Base-by-base conservation (phyloP, 305 asterid genomes). In the Rubia balearica region DNA sequence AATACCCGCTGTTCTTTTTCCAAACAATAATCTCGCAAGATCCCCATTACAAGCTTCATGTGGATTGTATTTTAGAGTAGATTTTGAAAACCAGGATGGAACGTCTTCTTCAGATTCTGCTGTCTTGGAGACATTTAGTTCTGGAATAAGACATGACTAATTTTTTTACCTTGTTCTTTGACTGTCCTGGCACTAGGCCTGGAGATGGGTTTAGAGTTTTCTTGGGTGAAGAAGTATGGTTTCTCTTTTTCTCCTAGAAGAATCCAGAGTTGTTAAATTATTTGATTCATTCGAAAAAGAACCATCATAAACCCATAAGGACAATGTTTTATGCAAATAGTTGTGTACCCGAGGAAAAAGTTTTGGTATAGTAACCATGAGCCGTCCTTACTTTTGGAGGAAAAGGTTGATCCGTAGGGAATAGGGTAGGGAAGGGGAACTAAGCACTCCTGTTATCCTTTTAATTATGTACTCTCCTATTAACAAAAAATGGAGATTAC, bases 251-350 rank as follows among this genome's bases (percentile, higher is more conserved):
- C 2, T 3, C 19, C 51, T 40, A 38, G 16, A 19, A 40, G 69
- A 42, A 42, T 42, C 36, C 33, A 41, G n/a, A 9, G 19, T 17
- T 42, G 16, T 5, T 7, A 3, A 42, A 12, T 41, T 12, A 21
- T 65, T 0, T 6, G 11, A 6, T 45, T 62, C 53, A 61, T 61
- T 56, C 51, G 3, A 2, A 14, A 62, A 62, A 7, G 38, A 46
- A 24, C 17, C 36, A 71, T 59, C 64, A 19, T 22, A 11, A 11
- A 36, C 49, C 43, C 16, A 21, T 6, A 21, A 9, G 63, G 21
- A 21, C 33, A 8, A 51, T 14, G 43, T 38, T 72, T 72, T 72
- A 19, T 49, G 41, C 36, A 63, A 63, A 36, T 43, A 13, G 70
- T 4, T 21, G 27, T 62, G 7, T 13, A 45, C 46, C 55, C 36